Percentiles rank a stretch among this genome's conserved stretches.
These are phyloP conservation scores for Hyaloperonospora arabidopsidis DNA, from an alignment of 352 stramenopile species.

Conservation along the genomic window DNA sequence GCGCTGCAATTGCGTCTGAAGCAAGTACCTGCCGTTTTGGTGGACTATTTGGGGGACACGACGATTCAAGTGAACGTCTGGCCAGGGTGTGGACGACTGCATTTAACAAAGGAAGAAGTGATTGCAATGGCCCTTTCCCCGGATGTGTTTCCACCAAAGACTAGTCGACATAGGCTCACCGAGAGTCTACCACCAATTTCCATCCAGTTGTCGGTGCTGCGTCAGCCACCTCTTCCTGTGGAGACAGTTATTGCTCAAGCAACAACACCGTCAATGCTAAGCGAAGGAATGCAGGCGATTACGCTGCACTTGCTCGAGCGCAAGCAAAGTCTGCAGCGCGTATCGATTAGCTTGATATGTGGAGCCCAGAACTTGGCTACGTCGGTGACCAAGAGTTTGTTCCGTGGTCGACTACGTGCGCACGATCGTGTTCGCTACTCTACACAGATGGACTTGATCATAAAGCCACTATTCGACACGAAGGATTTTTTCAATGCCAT, in stretches of 20 bases:
- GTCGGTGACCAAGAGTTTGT: constrained; percentile 63
- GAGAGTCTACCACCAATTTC: constrained; percentile 76
- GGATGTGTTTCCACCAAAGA: constrained; percentile 83
- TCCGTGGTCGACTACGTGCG: constrained; percentile 55
- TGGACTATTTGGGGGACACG: constrained; percentile 71
- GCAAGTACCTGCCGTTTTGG: constrained; percentile 65
- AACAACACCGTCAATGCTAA: constrained; percentile 7
- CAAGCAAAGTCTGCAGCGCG: constrained; percentile 41
- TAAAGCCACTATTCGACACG: constrained; percentile 46
- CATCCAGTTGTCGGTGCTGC: constrained; percentile 64
- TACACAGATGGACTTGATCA: constrained; percentile 68
- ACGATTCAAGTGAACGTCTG: constrained; percentile 77
- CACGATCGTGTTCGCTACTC: constrained; percentile 39
- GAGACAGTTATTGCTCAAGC: constrained; percentile 26
- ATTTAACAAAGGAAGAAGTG: constrained; percentile 71
- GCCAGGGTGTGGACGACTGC: constrained; percentile 55
- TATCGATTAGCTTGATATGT: constrained; percentile 70
- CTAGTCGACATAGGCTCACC: constrained; percentile 73
- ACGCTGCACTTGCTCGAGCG: constrained; percentile 19
- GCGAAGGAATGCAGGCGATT: constrained; percentile 10
- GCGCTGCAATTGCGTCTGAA: constrained; percentile 60
- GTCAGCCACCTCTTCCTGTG: constrained; percentile 52
- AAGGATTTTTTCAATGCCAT: constrained; percentile 78
- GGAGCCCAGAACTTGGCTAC: constrained; percentile 62
- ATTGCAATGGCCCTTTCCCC: constrained; percentile 76